Evolutionary conservation across 2,329 filamentous ascomycete species (phyloP).

Genomic region (Nakataea oryzae): DNA sequence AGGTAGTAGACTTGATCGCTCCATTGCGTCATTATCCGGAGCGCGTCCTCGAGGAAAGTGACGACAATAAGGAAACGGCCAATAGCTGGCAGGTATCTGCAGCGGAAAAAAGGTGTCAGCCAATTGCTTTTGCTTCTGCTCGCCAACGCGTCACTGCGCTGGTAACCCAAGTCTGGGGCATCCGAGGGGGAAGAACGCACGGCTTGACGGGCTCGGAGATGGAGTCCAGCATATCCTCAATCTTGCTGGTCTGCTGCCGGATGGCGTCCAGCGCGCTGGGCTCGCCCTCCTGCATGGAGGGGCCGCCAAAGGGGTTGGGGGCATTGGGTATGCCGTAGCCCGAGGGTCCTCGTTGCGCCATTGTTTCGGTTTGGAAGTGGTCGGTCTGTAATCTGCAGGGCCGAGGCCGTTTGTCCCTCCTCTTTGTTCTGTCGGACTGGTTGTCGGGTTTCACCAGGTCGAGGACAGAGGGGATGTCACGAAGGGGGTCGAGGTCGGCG

Average conservation of each 20-base stretch:
- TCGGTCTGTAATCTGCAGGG: background rate
- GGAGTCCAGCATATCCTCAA: slow-evolving; percentile 86
- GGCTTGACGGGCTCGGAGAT: slow-evolving; percentile 88
- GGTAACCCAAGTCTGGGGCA: background rate
- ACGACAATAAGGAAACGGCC: slow-evolving; percentile 97
- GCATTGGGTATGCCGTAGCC: slow-evolving; percentile 70
- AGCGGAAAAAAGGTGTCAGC: slow-evolving; percentile 2
- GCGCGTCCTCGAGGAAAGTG: slow-evolving; percentile 92
- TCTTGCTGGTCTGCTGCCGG: slow-evolving; percentile 92
- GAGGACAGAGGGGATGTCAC: background rate
- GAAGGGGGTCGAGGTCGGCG: background rate
- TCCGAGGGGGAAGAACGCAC: slow-evolving; percentile 42
- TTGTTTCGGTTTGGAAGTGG: slow-evolving; percentile 11
- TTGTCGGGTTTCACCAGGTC: background rate
- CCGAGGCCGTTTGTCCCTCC: background rate
- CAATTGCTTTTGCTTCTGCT: background rate
- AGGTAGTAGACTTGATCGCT: slow-evolving; percentile 88
- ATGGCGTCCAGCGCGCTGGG: slow-evolving; percentile 78
- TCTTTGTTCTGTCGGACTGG: background rate
- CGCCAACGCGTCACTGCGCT: background rate
- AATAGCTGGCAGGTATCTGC: slow-evolving; percentile 84
- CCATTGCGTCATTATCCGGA: slow-evolving; percentile 97
- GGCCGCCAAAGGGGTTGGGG: slow-evolving; percentile 59
- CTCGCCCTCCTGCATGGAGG: slow-evolving; percentile 50
- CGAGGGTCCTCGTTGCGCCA: slow-evolving; percentile 53